A percentile compares a stretch with the other conserved stretches of the same genome.
Conservation (phyloP, 345 rosid genomes). For the Theobroma cacao region DNA sequence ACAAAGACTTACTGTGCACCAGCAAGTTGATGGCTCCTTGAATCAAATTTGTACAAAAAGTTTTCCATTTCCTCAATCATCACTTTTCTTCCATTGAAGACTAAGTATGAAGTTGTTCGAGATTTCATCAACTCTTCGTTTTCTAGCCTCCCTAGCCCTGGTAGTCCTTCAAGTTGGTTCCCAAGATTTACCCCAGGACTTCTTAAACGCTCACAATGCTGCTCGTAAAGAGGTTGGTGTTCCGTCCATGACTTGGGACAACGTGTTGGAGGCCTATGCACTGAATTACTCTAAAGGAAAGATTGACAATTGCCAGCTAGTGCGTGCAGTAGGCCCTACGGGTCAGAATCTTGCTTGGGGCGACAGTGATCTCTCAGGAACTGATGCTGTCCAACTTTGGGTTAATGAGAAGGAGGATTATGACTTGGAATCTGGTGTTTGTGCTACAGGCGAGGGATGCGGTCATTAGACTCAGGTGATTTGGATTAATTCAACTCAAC, state of each 20-base stretch:
- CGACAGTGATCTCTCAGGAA: slow-evolving; percentile 27
- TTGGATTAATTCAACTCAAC: slow-evolving; percentile 45
- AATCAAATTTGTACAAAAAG: no score
- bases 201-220: slow-evolving; percentile 41
- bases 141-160: neutral
- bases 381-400: slow-evolving; percentile 50
- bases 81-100: neutral
- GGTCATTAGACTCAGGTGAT: slow-evolving; percentile 67
- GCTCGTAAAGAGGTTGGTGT: slow-evolving; percentile 43
- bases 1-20: no score
- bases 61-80: no score
- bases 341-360: slow-evolving; percentile 59
- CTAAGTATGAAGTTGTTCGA: neutral
- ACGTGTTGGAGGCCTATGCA: slow-evolving; percentile 37
- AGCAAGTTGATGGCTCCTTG: no score
- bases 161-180: neutral
- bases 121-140: neutral
- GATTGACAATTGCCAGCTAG: slow-evolving; percentile 28
- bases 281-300: slow-evolving; percentile 32
- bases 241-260: slow-evolving; percentile 43
- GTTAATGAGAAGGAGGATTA: slow-evolving; percentile 43
- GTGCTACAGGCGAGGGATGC: slow-evolving; percentile 39
- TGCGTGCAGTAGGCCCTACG: slow-evolving; percentile 43
- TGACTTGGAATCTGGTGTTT: slow-evolving; percentile 42
- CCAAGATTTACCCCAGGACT: slow-evolving; percentile 33